Evolutionary conservation across 768 basidiomycete species (phyloP).

Genomic region (Podaxis sp.): DNA sequence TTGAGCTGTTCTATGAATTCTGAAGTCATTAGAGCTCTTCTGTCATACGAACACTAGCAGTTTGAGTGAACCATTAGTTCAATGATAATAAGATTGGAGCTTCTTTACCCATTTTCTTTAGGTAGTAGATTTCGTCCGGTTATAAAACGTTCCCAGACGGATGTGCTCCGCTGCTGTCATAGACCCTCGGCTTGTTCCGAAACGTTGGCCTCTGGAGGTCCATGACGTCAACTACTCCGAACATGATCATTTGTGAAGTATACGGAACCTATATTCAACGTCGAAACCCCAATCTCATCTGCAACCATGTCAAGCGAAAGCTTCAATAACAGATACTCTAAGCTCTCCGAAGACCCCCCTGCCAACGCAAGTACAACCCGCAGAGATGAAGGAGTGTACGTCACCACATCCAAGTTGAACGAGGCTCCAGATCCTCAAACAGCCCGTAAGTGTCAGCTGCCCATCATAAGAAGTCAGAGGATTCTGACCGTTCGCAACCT

Average conservation of each 20-base stretch:
- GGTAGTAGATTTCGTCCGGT: no score
- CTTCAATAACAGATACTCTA: neutral
- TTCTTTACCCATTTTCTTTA: no score
- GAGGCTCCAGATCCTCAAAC: neutral
- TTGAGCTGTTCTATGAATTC: no score
- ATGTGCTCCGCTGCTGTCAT: neutral
- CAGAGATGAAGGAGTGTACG: neutral
- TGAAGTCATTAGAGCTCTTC: no score
- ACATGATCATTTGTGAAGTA: neutral
- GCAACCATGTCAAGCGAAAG: slow-evolving; percentile 1
- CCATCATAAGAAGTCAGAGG: neutral
- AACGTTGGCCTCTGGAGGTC: neutral
- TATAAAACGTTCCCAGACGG: no score
- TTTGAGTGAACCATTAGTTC: no score
- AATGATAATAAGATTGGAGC: no score
- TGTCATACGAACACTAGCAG: no score
- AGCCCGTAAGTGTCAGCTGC: neutral
- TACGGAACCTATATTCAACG: neutral
- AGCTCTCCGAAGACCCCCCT: neutral
- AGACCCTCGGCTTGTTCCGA: neutral
- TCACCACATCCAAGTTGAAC: neutral
- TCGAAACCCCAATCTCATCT: neutral
- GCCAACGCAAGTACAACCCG: neutral
- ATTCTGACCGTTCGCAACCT: neutral
- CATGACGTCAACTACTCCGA: neutral